Evolutionary conservation across 805 yeast genomes (phyloP).

Genomic region (Ogataea siamensis): DNA sequence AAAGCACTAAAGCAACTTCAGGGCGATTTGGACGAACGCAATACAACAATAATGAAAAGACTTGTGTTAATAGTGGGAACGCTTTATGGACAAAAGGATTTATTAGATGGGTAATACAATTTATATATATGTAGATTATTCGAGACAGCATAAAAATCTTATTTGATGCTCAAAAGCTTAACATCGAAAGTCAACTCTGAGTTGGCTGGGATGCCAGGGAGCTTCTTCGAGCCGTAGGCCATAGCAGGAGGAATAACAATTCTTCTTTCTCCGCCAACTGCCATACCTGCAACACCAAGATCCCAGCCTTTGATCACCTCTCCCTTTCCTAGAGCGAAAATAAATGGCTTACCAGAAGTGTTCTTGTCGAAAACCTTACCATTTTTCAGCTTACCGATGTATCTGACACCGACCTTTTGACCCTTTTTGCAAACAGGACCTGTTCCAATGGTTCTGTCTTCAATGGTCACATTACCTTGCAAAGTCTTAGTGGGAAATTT

Average conservation of each 20-base stretch:
- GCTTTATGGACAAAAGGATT: conserved; percentile 29
- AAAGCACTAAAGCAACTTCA: conserved; percentile 32
- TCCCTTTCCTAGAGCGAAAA: conserved; percentile 89
- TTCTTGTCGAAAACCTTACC: conserved; percentile 97
- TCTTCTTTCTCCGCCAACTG: conserved; percentile 98
- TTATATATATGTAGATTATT: not conserved
- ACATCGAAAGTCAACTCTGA: conserved; percentile 95
- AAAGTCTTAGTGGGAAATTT: conserved; percentile 73
- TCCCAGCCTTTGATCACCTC: conserved; percentile 99
- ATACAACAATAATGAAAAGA: conserved; percentile 16
- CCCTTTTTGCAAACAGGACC: conserved; percentile 89
- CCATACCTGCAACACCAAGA: conserved; percentile 97
- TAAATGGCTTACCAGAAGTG: conserved; percentile 95
- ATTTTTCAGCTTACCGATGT: conserved; percentile 95
- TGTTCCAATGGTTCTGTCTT: conserved; percentile 86
- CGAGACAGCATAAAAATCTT: conserved; percentile 24
- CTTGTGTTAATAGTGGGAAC: conserved; percentile 23
- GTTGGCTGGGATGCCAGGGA: conserved; percentile 98
- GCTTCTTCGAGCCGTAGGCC: conserved; percentile 92
- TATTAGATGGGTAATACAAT: conserved; percentile 12
- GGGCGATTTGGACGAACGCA: conserved; percentile 22
- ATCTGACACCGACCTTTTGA: conserved; percentile 91
- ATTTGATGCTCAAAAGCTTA: conserved; percentile 87
- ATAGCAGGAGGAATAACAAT: conserved; percentile 91
- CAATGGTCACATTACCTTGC: conserved; percentile 90